Evolutionary conservation across 1,284 basidiomycete species (phyloP), one percentile per base, ranked within the genome.

Genomic region (Apiotrichum gamsii): DNA sequence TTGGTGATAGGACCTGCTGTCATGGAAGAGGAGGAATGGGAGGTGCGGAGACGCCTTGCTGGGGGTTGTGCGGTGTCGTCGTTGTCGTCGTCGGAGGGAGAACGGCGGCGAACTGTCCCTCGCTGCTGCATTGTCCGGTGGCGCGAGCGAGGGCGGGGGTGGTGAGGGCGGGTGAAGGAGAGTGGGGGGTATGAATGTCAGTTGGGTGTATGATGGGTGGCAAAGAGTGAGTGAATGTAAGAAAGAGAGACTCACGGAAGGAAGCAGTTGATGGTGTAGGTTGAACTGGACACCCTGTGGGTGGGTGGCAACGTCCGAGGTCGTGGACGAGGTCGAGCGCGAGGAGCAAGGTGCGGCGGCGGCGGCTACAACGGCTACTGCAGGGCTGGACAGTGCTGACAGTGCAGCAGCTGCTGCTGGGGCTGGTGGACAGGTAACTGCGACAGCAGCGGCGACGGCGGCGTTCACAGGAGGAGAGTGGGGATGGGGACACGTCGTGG

Each of bases 51-150:
- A 24, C 40, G 30, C n/a, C 33, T 30, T 3, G 40, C n/a, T 5
- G 40, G 40, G 39, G 19, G 29, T 30, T 21, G 36, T 18, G 29
- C 39, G 21, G 30, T 24, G 19, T 24, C 39, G 31, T 35, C 18
- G 34, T 41, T 21, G 18, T 36, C 43, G 19, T 24, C 34, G 32
- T 52, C 46, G 19, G 39, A 38, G 24, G 36, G 33, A 4, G 51
- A 54, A 32, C 52, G 46, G 30, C 49, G 52, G 32, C 52, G 52
- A 33, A 51, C 32, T 21, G 49, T 51, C 44, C 52, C 52, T 43
- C 52, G 52, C 52, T 49, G 47, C 44, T 49, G 47, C 44, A 49
- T 49, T 19, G 16, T 28, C 21, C 11, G 11, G 10, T 13, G n/a
- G 31, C 31, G 41, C 32, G 18, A 44, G 47, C 28, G 35, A 43